Percentiles rank a stretch among this genome's conserved stretches.
Conservation (phyloP, 2,329 filamentous ascomycete species). For the Trichoderma guizhouense region DNA sequence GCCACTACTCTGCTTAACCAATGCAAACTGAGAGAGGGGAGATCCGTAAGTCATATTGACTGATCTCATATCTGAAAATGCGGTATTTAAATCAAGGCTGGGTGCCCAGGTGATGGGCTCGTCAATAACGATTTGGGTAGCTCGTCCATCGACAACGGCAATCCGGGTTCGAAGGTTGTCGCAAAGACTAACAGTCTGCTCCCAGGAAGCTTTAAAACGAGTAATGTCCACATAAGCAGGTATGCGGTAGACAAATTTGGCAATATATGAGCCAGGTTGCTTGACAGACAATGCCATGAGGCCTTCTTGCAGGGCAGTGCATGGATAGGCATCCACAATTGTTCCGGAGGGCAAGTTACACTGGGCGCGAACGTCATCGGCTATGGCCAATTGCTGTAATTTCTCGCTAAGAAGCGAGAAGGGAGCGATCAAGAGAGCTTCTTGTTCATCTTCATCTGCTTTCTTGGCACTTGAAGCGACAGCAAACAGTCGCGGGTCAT, state of each 20-base stretch:
- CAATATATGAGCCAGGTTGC: constrained; percentile 35
- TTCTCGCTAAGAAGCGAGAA: constrained; percentile 3
- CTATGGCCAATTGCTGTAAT: background rate
- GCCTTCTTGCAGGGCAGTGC: constrained; percentile 39
- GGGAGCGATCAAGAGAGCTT: background rate
- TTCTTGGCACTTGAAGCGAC: constrained; percentile 4
- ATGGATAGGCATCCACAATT: constrained; percentile 37
- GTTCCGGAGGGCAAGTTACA: background rate
- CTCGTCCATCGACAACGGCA: constrained; percentile 2
- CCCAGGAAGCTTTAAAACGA: constrained; percentile 31
- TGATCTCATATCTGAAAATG: background rate
- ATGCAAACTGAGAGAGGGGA: background rate
- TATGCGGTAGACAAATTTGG: constrained; percentile 27
- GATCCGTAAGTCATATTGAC: constrained; percentile 14
- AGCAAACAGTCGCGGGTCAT: constrained; percentile 7
- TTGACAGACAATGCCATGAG: constrained; percentile 35
- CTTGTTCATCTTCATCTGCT: background rate
- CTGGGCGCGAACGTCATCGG: background rate
- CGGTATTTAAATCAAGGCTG: background rate
- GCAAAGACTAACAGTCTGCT: background rate
- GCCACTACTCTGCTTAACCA: background rate
- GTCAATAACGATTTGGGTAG: constrained; percentile 17
- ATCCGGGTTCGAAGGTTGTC: constrained; percentile 22
- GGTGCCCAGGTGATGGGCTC: constrained; percentile 5
- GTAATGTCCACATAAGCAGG: constrained; percentile 21